Evolutionary conservation across 1,284 basidiomycete genomes (phyloP), one percentile per base, ranked within the genome.

Genomic region (Austroboletus niveus): DNA sequence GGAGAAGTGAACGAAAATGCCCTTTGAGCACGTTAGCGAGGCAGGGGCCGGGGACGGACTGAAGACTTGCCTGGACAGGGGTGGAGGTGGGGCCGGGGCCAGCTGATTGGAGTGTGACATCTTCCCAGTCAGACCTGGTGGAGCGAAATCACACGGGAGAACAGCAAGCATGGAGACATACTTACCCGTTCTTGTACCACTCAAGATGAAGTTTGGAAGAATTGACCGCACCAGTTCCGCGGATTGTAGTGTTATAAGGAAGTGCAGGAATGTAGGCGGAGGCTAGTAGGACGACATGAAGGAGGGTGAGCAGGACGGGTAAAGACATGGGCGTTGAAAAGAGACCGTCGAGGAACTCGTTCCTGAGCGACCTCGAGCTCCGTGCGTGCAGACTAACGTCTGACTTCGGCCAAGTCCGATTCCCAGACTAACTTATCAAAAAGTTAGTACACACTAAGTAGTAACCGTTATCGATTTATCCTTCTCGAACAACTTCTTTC

Each of bases 1-100:
- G 0, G 85, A 81, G 63, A 93, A 93, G 67, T 89, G 88, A 17
- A 92, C 84, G 31, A 94, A 68, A 12, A 84, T 85, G 22, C 91
- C 91, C 80, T 89, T 8, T 3, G 38, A 14, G 31, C 32, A 17
- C 1, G 31, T 68, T 8, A 54, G 47, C 31, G 17, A 49, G 30
- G 42, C 11, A 43, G n/a, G 34, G 49, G 17, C 34, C 5, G 30
- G 31, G 40, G 36, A 31, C 42, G 5, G 5, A 34, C 15, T 15
- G 36, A 47, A 48, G 20, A 55, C 72, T 49, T 54, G 86, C 85
- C 71, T 80, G 76, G 63, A 69, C 80, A 32, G 80, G 69, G 1
- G 80, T 80, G 20, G 57, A 64, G 55, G 75, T 82, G 29, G 71
- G 70, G 45, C 71, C 68, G 31, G 42, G 22, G 38, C 80, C 78